Evolutionary conservation across 169 alveolate genomes (phyloP), one percentile per base, ranked within the genome.

Genomic region (Plasmodium gaboni): DNA sequence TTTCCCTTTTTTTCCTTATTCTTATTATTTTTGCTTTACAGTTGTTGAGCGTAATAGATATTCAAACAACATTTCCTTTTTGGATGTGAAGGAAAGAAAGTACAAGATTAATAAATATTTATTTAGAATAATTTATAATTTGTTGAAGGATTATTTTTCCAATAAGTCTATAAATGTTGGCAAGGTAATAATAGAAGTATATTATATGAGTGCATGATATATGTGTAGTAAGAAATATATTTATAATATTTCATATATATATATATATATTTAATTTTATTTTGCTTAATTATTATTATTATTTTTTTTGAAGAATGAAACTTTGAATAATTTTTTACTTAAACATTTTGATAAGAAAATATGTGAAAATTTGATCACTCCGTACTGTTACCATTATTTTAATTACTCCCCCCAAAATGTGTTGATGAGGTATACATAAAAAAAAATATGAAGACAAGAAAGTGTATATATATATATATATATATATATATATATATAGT

Each of bases 371-470:
- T 68, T 78, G 17, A 78, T 78, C 17, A 0, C 19, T 32, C 89
- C 89, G 1, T 78, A 78, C 55, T 78, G 74, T 50, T 13, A 51
- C 60, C 78, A 78, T 44, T 38, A 78, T 32, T 78, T 78, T 65
- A 73, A 73, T 15, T 78, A 50, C 28, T 22, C 78, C 17, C 78
- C 89, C n/a, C 51, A 22, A 24, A 57, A 64, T 32, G 61, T 78
- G 38, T 53, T 78, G 13, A 78, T 78, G 89, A 28, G 55, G 89
- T 78, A 78, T 5, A 71, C 26, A 44, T 19, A 15, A 68, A 32
- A 46, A 6, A 32, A 57, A 26, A 48, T 4, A 12, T 42, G 8
- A 50, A 48, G 2, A 22, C 22, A 32, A 73, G 44, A 12, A 57
- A 17, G 19, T 13, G 19, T 57, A 57, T 57, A 9, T 57, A 13